Conservation (phyloP, 345 rosid genomes). For the Corchorus capsularis region DNA sequence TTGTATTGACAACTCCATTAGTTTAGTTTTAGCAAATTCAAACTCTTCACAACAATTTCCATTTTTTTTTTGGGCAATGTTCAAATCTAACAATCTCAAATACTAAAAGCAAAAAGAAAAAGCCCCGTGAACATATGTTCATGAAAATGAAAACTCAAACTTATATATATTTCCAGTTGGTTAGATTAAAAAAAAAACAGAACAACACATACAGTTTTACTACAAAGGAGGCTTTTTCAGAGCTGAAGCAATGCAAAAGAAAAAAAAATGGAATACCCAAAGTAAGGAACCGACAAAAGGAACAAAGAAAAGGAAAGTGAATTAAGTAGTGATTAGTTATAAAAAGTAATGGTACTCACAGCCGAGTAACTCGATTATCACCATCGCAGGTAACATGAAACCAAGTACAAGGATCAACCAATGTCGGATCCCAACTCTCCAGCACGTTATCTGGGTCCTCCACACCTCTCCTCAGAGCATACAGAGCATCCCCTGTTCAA, state of each 20-base stretch:
- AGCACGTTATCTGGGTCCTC: slow-evolving; percentile 69
- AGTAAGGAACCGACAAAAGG: not conserved
- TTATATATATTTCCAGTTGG: too few species aligned
- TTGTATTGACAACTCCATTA: not conserved
- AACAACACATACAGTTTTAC: too few species aligned
- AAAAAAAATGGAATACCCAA: not conserved
- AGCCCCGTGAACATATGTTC: too few species aligned
- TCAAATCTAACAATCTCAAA: too few species aligned
- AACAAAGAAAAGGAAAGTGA: too few species aligned
- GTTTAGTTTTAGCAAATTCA: not conserved
- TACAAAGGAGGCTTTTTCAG: too few species aligned
- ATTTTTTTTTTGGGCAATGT: too few species aligned
- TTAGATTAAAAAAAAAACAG: too few species aligned
- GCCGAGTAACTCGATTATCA: slow-evolving; percentile 62
- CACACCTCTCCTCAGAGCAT: slow-evolving; percentile 61
- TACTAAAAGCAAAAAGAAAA: too few species aligned
- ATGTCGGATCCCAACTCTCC: slow-evolving; percentile 77
- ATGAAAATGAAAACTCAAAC: too few species aligned
- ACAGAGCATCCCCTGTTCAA: slow-evolving; percentile 67
- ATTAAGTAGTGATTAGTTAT: not conserved
- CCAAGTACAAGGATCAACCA: slow-evolving; percentile 84
- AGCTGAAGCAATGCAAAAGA: not conserved
- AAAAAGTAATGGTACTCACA: slow-evolving; percentile 47
- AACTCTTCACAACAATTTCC: not conserved
- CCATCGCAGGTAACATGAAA: slow-evolving; percentile 72